phyloP scores from a whole-genome alignment of 805 yeast species.

The Diddensiella santjacobensis region DNA sequence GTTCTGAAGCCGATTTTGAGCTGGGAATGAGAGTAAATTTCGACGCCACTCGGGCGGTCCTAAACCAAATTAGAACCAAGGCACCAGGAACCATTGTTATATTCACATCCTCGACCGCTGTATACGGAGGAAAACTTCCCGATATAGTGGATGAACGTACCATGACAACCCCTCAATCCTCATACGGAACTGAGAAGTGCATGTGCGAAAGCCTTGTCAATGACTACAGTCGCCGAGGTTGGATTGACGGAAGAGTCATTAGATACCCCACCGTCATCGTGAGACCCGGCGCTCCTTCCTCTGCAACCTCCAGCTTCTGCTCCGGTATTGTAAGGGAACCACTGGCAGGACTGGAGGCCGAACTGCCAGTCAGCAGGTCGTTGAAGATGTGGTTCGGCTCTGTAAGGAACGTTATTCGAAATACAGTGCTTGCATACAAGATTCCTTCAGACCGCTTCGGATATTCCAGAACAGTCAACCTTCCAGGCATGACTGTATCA shows the following conservation, averaged over 20 bases:
- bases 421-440: constrained; percentile 20
- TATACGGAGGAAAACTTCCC: constrained; percentile 26
- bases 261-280: constrained; percentile 23
- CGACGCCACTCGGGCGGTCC: constrained; percentile 24
- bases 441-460: constrained; percentile 14
- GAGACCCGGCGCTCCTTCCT: constrained; percentile 27
- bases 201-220: constrained; percentile 23
- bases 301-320: constrained; percentile 27
- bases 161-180: constrained; percentile 26
- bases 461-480: constrained; percentile 21
- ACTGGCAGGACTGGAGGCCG: constrained; percentile 17
- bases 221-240: constrained; percentile 26
- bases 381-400: constrained; percentile 23
- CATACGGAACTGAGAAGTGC: constrained; percentile 28
- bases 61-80: constrained; percentile 20
- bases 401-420: constrained; percentile 19
- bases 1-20: constrained; percentile 26
- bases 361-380: constrained; percentile 21
- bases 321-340: constrained; percentile 28
- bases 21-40: constrained; percentile 26
- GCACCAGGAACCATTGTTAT: constrained; percentile 19
- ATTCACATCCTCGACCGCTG: constrained; percentile 25
- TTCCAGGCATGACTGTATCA: constrained; percentile 24
- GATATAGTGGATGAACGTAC: constrained; percentile 21
- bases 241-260: constrained; percentile 22